A percentile compares a stretch with the other conserved stretches of the same genome.
Conservation (phyloP, 225 moss, liverwort and hornwort genomes). For the Pleurozium schreberi region DNA sequence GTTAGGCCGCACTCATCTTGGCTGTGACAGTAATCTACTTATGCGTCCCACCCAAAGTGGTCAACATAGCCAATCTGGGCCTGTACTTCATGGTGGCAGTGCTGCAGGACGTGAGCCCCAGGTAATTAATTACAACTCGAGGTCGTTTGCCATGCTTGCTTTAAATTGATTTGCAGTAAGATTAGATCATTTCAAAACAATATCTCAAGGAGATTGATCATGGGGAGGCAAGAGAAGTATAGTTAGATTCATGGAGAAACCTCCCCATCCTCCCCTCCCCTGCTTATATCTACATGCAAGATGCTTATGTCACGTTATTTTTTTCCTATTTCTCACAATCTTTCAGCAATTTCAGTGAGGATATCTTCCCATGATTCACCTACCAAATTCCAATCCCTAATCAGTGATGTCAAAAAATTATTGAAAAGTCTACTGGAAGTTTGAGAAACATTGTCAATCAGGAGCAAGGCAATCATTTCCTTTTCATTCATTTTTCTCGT, state of each 20-base stretch:
- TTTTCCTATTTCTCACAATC: not conserved
- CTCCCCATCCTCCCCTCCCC: not conserved
- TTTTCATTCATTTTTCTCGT: not conserved
- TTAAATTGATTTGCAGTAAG: not conserved
- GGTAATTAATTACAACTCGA: conserved; percentile 13
- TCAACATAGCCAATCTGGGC: conserved; percentile 34
- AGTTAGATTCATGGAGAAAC: not conserved
- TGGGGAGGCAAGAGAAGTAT: not conserved
- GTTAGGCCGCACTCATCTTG: conserved; percentile 53
- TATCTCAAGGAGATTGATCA: not conserved
- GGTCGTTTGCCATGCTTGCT: not conserved
- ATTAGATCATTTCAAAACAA: not conserved
- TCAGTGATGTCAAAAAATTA: not conserved
- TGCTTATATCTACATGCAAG: not conserved
- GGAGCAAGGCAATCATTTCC: not conserved
- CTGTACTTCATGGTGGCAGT: conserved; percentile 16
- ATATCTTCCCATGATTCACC: not conserved
- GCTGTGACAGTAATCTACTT: conserved; percentile 38
- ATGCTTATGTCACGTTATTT: not conserved
- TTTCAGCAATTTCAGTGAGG: not conserved
- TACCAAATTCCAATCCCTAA: too few species aligned
- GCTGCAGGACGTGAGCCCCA: conserved; percentile 46
- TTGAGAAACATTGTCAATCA: not conserved
- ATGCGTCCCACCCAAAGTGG: conserved; percentile 38
- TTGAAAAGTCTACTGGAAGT: not conserved